Evolutionary conservation across 345 rosid genomes (phyloP), one percentile per base, ranked within the genome.

Genomic region (Microthlaspi erraticum): DNA sequence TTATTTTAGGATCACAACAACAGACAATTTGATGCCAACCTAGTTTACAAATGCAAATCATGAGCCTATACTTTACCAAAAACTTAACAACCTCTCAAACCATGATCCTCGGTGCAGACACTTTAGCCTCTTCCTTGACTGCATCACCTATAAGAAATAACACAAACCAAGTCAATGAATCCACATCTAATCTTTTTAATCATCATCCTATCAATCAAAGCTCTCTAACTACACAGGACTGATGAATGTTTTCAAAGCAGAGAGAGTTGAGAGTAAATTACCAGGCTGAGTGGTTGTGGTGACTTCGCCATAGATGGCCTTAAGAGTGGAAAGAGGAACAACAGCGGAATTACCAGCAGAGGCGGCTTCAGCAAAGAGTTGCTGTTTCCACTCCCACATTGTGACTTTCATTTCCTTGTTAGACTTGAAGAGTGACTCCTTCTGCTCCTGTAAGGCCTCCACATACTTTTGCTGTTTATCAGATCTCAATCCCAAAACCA

Each of bases 321-420:
- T 80, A 75, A 93, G 91, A 13, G 76, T 83, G 12, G 90, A 79
- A 5, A 89, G 83, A 68, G 98, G 88, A 32, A 93, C 81, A 56
- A 83, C 71, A 4, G 88, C 72, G 5, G 93, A 61, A 14, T 49
- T 66, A 4, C 87, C 69, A 3, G 84, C 67, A 10, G 85, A 72
- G 10, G 66, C 2, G 10, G 97, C 92, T 76, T 91, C 98, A 6
- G 91, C 86, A 72, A 33, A 89, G 70, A 93, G 96, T 65, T 86
- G 88, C 6, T 93, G 97, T 72, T 89, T 93, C 97, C 92, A 87
- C 14, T 87, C 88, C 98, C 96, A 93, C 79, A 89, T 68, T 33
- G 80, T 31, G 66, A 79, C 84, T 76, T 82, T 91, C 81, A 84
- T 64, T 58, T 64, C 80, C 64, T 86, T 89, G 71, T 93, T 91